These are phyloP conservation scores for Lachnellula willkommii DNA, from an alignment of 2,329 filamentous ascomycete species.

Conservation along the genomic window DNA sequence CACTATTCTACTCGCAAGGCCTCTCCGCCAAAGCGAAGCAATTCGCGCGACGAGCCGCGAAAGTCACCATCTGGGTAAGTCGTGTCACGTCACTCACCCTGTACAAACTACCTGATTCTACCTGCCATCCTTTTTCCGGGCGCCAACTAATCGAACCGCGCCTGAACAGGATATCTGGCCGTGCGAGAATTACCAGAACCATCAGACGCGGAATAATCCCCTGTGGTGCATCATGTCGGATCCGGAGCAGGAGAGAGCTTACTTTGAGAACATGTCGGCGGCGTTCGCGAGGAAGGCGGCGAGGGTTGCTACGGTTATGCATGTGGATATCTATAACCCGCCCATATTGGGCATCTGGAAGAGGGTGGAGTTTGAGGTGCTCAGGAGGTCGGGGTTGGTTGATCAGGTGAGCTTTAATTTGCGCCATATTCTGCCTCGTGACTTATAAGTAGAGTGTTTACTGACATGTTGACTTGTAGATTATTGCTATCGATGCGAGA, in stretches of 20 bases:
- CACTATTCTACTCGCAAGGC: slow-evolving; percentile 6
- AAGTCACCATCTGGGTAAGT: slow-evolving; percentile 9
- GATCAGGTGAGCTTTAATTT: not conserved
- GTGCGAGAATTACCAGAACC: slow-evolving; percentile 7
- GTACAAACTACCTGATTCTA: too few relatives aligned
- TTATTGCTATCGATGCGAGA: slow-evolving; percentile 5
- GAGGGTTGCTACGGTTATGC: slow-evolving; percentile 3
- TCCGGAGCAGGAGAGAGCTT: not conserved
- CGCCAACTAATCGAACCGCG: not conserved
- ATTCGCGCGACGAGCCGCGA: not conserved
- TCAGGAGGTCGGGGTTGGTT: not conserved
- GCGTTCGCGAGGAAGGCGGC: slow-evolving; percentile 4
- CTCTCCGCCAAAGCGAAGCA: slow-evolving; percentile 1
- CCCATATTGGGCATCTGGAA: slow-evolving; percentile 8
- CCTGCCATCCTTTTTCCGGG: not conserved
- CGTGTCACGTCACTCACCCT: not conserved
- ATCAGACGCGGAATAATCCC: not conserved
- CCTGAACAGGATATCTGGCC: slow-evolving; percentile 6
- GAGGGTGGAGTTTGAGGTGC: slow-evolving; percentile 2
- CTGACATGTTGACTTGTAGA: not conserved
- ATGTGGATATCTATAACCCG: slow-evolving; percentile 5
- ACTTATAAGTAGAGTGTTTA: not conserved
- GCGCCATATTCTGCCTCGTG: not conserved
- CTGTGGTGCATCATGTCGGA: slow-evolving; percentile 8
- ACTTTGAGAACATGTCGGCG: slow-evolving; percentile 11